Percentiles rank a stretch among this genome's conserved stretches.
Evolutionary conservation across 306 rosid genomes (phyloP).

Genomic region (Malus domestica): ASM211411v1 NC_041798.1:33250001-33250500

Average conservation of each 20-base stretch:
- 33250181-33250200: neutral
- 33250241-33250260: neutral
- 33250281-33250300: neutral
- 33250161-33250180: neutral
- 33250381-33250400: neutral
- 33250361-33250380: neutral
- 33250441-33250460: neutral
- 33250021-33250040: no score
- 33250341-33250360: neutral
- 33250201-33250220: neutral
- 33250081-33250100: no score
- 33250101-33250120: no score
- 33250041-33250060: no score
- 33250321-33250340: constrained; percentile 6
- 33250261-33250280: neutral
- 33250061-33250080: no score
- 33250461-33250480: neutral
- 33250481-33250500: neutral
- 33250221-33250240: neutral
- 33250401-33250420: neutral
- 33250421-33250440: neutral
- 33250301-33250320: neutral
- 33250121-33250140: no score
- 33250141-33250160: no score
- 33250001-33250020: no score